Conservation (phyloP, 2,329 filamentous ascomycete genomes). For the Cladosporium cucumerinum region DNA sequence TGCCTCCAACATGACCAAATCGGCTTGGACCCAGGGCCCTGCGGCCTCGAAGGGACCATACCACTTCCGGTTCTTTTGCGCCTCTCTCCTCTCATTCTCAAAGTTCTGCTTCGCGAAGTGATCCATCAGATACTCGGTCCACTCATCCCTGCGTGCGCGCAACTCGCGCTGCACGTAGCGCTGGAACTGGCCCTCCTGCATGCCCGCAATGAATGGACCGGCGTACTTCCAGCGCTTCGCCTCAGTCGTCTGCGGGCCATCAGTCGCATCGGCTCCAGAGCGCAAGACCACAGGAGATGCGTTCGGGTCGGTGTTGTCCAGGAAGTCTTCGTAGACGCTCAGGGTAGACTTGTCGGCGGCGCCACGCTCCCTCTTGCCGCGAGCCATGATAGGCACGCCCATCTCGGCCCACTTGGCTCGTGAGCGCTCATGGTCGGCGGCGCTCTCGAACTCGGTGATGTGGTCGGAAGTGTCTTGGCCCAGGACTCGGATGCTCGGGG, state of each 20-base stretch:
- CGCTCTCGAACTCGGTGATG: conserved; percentile 82
- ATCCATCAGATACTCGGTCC: conserved; percentile 30
- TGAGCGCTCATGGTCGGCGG: conserved; percentile 75
- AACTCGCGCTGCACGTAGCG: conserved; percentile 48
- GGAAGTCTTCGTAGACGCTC: conserved; percentile 41
- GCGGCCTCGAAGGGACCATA: conserved; percentile 17
- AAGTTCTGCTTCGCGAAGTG: conserved; percentile 22
- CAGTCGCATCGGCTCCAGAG: conserved; percentile 20
- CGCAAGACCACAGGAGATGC: conserved; percentile 22
- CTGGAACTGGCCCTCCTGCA: conserved; percentile 55
- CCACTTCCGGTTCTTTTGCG: conserved; percentile 22
- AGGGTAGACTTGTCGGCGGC: conserved; percentile 12
- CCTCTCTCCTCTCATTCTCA: conserved; percentile 18
- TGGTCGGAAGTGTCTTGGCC: conserved; percentile 81
- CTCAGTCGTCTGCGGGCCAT: conserved; percentile 12
- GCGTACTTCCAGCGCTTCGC: conserved; percentile 54
- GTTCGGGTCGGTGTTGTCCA: conserved; percentile 43
- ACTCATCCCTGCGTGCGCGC: conserved; percentile 33
- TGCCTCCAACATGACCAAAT: background rate
- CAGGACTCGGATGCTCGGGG: conserved; percentile 71
- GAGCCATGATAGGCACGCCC: conserved; percentile 63
- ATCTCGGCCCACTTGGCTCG: conserved; percentile 85
- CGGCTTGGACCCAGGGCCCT: conserved; percentile 1
- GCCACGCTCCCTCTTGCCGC: conserved; percentile 24
- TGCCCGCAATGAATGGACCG: conserved; percentile 57